Evolutionary conservation across 129 eudicot species (phyloP), one percentile per base, ranked within the genome.

Genomic region (Pseudognaphalium luteoalbum): DNA sequence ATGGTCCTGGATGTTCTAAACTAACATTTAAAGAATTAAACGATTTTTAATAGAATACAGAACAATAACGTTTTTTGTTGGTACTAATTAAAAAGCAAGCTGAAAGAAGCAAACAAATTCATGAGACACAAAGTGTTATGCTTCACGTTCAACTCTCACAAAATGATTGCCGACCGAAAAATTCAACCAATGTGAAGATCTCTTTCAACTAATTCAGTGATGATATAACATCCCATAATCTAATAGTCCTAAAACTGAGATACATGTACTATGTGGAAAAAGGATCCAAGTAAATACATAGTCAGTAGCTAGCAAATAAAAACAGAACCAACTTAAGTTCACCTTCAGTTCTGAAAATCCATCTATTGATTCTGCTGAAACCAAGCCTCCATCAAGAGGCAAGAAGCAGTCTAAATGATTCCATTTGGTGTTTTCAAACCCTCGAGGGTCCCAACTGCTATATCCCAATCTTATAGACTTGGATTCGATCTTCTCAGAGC

Each of bases 361-460:
- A 29, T 68, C 41, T 10, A 93, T 81, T 3, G 87, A 81, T 21
- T 90, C 91, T 16, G 83, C 70, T 17, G 86, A 63, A 68, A 81
- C 11, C 8, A 82, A 76, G 61, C 17, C 67, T 29, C 84, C 81
- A 44, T 69, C 63, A 11, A 84, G 68, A 52, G 93, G 86, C 7
- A 88, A 76, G 68, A 80, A 80, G 75, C 98, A 93, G 22, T 71
- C 68, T 70, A 84, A 65, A 78, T 94, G 98, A 79, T 94, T 90
- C 98, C 98, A 94, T 81, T 84, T 94, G 41, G 89, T 87, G 83
- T 75, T 80, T 47, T 91, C 98, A 57, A 76, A 91, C 7, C 98
- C 98, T 39, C 96, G 83, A 1, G 92, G 76, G 66, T 94, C 96
- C 82, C 83, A 81, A 35, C 56, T 84, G 29, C 82, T 85, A 21